phyloP scores from a whole-genome alignment of 225 moss, liverwort and hornwort species.

The Asterella californica region DNA sequence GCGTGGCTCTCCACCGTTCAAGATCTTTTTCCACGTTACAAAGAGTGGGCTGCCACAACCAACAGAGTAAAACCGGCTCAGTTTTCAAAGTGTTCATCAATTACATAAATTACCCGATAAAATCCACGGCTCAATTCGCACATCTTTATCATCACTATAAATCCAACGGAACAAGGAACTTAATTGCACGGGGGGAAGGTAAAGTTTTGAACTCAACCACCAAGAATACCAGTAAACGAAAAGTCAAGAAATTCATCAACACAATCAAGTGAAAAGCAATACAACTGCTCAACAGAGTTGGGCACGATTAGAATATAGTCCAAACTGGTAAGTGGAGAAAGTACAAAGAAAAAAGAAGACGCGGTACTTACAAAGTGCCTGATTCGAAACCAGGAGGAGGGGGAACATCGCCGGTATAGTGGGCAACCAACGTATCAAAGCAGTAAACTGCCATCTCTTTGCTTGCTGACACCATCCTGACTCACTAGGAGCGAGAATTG shows the following conservation, averaged over 20 bases:
- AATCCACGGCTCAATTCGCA: not conserved
- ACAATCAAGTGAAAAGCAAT: not conserved
- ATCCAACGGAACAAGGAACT: not conserved
- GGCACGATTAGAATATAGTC: not conserved
- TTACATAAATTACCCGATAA: not conserved
- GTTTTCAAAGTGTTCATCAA: not conserved
- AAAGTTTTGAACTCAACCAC: not conserved
- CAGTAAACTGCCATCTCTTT: constrained; percentile 99
- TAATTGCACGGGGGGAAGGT: not conserved
- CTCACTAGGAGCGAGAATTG: not conserved
- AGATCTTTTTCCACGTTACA: constrained; percentile 98
- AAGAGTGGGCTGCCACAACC: constrained; percentile 75
- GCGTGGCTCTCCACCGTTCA: constrained; percentile 98
- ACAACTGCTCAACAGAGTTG: not conserved
- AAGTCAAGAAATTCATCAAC: not conserved
- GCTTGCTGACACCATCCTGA: constrained; percentile 77
- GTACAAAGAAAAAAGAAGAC: not conserved
- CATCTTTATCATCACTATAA: not conserved
- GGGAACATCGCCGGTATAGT: constrained; percentile 87
- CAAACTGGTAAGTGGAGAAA: not conserved
- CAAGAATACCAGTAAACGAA: not conserved
- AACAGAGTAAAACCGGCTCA: not conserved
- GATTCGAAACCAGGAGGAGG: constrained; percentile 80
- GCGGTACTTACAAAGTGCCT: constrained; percentile 75
- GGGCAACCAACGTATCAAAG: constrained; percentile 92